Conservation (phyloP, 2,329 filamentous ascomycete species). For the Tolypocladium tropicale region DNA sequence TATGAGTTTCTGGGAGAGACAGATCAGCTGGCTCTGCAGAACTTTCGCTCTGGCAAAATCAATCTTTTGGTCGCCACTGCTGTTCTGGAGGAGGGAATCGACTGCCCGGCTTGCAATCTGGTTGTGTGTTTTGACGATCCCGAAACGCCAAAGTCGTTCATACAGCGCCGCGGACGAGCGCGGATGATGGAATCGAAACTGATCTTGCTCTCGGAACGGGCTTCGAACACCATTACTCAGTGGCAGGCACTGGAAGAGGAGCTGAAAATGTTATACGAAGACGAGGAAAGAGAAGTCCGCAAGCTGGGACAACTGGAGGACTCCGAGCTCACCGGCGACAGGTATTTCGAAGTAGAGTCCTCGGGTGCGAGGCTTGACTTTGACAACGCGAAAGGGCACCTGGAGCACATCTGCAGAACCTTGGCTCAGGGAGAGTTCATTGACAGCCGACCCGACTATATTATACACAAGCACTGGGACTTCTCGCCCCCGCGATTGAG, state of each 20-base stretch:
- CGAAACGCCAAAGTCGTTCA: slow-evolving; percentile 43
- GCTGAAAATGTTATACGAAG: slow-evolving; percentile 63
- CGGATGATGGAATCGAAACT: slow-evolving; percentile 40
- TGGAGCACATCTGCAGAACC: slow-evolving; percentile 70
- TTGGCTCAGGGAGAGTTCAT: slow-evolving; percentile 49
- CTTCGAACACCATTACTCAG: slow-evolving; percentile 20
- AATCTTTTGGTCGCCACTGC: slow-evolving; percentile 53
- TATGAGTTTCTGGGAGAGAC: slow-evolving; percentile 22
- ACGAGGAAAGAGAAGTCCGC: slow-evolving; percentile 45
- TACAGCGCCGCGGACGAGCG: slow-evolving; percentile 46
- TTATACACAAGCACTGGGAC: slow-evolving; percentile 31
- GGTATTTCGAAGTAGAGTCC: slow-evolving; percentile 24
- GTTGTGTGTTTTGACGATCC: slow-evolving; percentile 47
- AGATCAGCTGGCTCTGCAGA: slow-evolving; percentile 24
- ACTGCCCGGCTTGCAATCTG: slow-evolving; percentile 53
- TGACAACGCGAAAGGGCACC: slow-evolving; percentile 62
- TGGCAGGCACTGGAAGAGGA: slow-evolving; percentile 60
- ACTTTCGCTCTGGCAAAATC: slow-evolving; percentile 42
- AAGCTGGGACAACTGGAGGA: slow-evolving; percentile 39
- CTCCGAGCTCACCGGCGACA: slow-evolving; percentile 11
- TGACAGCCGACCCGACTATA: slow-evolving; percentile 59
- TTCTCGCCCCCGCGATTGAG: slow-evolving; percentile 22
- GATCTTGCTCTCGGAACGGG: slow-evolving; percentile 31
- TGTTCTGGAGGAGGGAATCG: slow-evolving; percentile 58
- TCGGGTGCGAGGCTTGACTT: slow-evolving; percentile 59